Conservation (phyloP, 768 basidiomycete genomes). For the Mrakia frigida region DNA sequence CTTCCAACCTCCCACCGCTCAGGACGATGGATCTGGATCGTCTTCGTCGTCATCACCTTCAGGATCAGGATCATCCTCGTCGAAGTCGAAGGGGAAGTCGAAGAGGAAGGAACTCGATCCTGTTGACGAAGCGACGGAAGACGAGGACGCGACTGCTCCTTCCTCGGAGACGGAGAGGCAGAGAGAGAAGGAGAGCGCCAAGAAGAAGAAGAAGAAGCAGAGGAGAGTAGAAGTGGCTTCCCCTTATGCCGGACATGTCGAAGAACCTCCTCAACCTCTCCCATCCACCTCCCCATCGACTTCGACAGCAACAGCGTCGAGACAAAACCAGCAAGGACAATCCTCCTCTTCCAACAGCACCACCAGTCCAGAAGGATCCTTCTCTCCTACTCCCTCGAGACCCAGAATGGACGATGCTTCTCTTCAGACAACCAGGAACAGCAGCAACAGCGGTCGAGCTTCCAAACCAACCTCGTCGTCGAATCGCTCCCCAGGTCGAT, state of each 20-base stretch:
- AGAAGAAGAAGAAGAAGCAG: background rate
- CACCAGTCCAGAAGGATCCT: background rate
- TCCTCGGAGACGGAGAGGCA: background rate
- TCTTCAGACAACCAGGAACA: background rate
- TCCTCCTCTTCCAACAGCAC: background rate
- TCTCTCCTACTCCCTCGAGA: background rate
- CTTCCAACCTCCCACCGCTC: background rate
- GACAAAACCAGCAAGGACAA: background rate
- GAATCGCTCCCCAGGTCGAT: background rate
- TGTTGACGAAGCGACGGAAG: background rate
- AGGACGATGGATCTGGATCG: background rate
- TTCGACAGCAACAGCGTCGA: background rate
- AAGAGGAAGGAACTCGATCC: background rate
- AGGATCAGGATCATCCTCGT: background rate
- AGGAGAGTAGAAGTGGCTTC: background rate
- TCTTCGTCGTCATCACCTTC: background rate
- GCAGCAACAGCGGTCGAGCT: background rate
- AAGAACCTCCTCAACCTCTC: background rate
- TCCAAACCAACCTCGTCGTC: too few relatives aligned
- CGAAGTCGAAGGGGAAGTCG: background rate
- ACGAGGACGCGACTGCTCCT: background rate
- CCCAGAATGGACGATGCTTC: background rate
- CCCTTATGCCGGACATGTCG: background rate
- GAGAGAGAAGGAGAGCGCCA: background rate
- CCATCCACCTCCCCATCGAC: background rate